phyloP scores from a whole-genome alignment of 495 filamentous ascomycete species.

The Daldinia bambusicola region DNA sequence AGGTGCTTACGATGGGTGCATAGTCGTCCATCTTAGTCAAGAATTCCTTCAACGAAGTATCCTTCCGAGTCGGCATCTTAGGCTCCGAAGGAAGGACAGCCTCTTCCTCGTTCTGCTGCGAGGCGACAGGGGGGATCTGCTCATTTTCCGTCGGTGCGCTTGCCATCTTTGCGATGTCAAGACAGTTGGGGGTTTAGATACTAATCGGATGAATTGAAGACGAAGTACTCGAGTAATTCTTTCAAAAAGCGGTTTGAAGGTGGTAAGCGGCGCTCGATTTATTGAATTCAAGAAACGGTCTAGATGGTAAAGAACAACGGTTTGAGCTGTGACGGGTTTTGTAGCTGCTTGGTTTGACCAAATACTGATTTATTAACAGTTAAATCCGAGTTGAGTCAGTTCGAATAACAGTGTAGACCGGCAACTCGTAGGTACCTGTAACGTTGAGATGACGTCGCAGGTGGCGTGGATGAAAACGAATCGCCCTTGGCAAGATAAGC shows the following conservation, averaged over 20 bases:
- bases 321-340: neutral
- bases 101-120: slow-evolving; percentile 42
- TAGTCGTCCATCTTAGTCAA: slow-evolving; percentile 97
- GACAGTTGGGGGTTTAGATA: neutral
- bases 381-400: neutral
- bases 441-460: slow-evolving; percentile 8
- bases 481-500: neutral
- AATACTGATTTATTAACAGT: neutral
- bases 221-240: neutral
- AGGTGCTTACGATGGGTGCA: slow-evolving; percentile 83
- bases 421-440: neutral
- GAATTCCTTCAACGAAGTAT: slow-evolving; percentile 90
- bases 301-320: neutral
- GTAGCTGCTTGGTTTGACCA: neutral
- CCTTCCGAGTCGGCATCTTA: slow-evolving; percentile 78
- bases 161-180: slow-evolving; percentile 27
- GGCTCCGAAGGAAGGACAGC: slow-evolving; percentile 44
- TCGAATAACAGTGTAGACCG: neutral
- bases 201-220: neutral
- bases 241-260: slow-evolving; percentile 1
- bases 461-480: neutral
- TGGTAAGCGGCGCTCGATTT: neutral
- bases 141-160: slow-evolving; percentile 44
- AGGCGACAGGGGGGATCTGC: slow-evolving; percentile 39
- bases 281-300: neutral